A percentile compares a stretch with the other conserved stretches of the same genome.
These are phyloP conservation scores for Zoysia matrella DNA, from an alignment of 202 grass and related monocot species.

Conservation along the genomic window DNA sequence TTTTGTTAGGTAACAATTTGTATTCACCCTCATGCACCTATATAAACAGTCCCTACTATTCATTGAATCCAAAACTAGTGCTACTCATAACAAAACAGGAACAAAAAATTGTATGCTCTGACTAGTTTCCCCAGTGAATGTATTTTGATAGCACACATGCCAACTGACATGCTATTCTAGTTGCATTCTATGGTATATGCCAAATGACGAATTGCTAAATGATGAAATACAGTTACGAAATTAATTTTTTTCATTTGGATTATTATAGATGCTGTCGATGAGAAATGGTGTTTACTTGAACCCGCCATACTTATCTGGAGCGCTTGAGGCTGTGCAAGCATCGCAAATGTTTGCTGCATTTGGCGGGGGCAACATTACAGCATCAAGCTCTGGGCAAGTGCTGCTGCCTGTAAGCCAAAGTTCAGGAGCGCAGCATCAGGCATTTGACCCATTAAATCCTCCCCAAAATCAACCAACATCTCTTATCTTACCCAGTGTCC, in stretches of 20 bases:
- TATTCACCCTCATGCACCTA: no score
- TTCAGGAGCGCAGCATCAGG: slow-evolving; percentile 36
- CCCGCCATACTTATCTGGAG: slow-evolving; percentile 72
- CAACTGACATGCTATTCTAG: slow-evolving; percentile 14
- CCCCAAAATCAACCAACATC: slow-evolving; percentile 49
- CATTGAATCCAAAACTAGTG: no score
- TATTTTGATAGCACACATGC: background rate
- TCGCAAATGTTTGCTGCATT: slow-evolving; percentile 44
- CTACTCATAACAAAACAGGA: no score
- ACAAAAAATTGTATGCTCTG: background rate
- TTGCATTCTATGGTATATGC: background rate
- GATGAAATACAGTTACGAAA: background rate
- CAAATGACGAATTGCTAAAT: background rate
- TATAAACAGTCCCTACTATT: no score
- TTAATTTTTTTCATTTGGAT: background rate
- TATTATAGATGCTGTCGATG: slow-evolving; percentile 88
- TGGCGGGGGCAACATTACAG: slow-evolving; percentile 46
- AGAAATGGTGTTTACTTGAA: slow-evolving; percentile 90
- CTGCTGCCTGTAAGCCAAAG: slow-evolving; percentile 64
- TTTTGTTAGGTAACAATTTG: background rate
- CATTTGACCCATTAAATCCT: background rate
- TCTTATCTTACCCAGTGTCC: slow-evolving; percentile 48
- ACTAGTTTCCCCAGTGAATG: background rate
- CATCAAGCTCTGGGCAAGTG: slow-evolving; percentile 49
- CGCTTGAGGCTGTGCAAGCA: slow-evolving; percentile 48